Percentiles rank a stretch among this genome's conserved stretches.
phyloP scores from a whole-genome alignment of 2,329 filamentous ascomycete species.

The Stemphylium lycopersici region DNA sequence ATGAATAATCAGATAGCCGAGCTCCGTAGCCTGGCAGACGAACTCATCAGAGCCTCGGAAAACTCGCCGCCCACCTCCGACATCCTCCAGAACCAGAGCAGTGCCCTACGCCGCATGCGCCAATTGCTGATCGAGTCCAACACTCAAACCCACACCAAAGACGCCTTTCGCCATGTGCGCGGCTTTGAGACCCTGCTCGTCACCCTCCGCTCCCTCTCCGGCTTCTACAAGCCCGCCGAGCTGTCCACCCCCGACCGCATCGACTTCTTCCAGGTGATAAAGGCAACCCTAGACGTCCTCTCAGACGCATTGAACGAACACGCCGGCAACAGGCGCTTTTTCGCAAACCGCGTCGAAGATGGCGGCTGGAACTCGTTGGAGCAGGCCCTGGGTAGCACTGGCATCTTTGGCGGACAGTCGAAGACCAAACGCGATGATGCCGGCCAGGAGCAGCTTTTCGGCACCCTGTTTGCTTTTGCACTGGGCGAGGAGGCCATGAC shows the following conservation, averaged over 20 bases:
- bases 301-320: conserved; percentile 78
- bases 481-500: conserved; percentile 78
- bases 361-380: conserved; percentile 82
- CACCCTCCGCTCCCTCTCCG: conserved; percentile 72
- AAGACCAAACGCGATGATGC: conserved; percentile 43
- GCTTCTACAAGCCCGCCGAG: conserved; percentile 74
- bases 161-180: conserved; percentile 80
- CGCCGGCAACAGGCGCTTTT: conserved; percentile 86
- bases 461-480: conserved; percentile 79
- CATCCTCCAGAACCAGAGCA: conserved; percentile 49
- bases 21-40: conserved; percentile 46
- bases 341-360: conserved; percentile 74
- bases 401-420: conserved; percentile 51
- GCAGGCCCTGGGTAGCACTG: conserved; percentile 69
- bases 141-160: conserved; percentile 64
- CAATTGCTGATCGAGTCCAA: conserved; percentile 65
- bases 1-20: conserved; percentile 61
- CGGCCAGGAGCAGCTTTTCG: conserved; percentile 75
- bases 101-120: conserved; percentile 68
- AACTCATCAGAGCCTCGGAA: conserved; percentile 43
- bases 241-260: conserved; percentile 67
- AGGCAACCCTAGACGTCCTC: conserved; percentile 74
- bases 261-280: conserved; percentile 71
- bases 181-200: conserved; percentile 79
- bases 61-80: conserved; percentile 35